Percentiles rank a stretch among this genome's conserved stretches.
These are phyloP conservation scores for Leccinum incarnatum DNA, from an alignment of 768 basidiomycete species.

Conservation along the genomic window DNA sequence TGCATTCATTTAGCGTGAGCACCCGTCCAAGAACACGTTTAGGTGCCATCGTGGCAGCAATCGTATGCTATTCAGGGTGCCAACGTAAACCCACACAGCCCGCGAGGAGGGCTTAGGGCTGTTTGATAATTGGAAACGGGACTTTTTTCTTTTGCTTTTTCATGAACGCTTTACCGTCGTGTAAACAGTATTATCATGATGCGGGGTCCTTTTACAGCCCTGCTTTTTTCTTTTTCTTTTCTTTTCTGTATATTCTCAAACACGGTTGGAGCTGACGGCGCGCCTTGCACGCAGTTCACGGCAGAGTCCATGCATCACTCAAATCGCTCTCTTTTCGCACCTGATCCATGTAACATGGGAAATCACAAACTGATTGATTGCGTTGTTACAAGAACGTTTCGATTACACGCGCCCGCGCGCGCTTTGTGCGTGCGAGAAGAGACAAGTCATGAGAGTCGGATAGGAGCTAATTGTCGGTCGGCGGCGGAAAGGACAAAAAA, in stretches of 20 bases:
- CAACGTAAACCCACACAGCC: slow-evolving; percentile 33
- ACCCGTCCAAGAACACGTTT: slow-evolving; percentile 22
- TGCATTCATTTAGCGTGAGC: slow-evolving; percentile 21
- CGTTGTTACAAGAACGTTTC: slow-evolving; percentile 11
- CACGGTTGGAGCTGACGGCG: slow-evolving; percentile 12
- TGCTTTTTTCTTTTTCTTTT: neutral
- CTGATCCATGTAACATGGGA: slow-evolving; percentile 25
- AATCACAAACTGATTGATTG: slow-evolving; percentile 18
- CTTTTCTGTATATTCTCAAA: slow-evolving; percentile 2
- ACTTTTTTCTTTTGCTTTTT: neutral
- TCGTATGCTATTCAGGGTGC: slow-evolving; percentile 25
- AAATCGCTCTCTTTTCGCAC: slow-evolving; percentile 4
- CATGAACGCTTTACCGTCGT: slow-evolving; percentile 16
- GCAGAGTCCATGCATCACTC: slow-evolving; percentile 9
- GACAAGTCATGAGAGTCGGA: slow-evolving; percentile 8
- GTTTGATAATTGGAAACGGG: slow-evolving; percentile 19
- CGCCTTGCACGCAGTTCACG: slow-evolving; percentile 18
- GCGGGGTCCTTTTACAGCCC: slow-evolving; percentile 8
- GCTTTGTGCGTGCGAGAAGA: neutral
- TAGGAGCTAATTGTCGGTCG: slow-evolving; percentile 22
- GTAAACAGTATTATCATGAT: slow-evolving; percentile 10
- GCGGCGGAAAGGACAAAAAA: slow-evolving; percentile 6
- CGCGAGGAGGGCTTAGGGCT: slow-evolving; percentile 21
- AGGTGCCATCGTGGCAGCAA: slow-evolving; percentile 18
- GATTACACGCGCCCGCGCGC: slow-evolving; percentile 18